Evolutionary conservation across 371 early-diverging fungal species (phyloP).

Genomic region (Mucor plumbeus): DNA sequence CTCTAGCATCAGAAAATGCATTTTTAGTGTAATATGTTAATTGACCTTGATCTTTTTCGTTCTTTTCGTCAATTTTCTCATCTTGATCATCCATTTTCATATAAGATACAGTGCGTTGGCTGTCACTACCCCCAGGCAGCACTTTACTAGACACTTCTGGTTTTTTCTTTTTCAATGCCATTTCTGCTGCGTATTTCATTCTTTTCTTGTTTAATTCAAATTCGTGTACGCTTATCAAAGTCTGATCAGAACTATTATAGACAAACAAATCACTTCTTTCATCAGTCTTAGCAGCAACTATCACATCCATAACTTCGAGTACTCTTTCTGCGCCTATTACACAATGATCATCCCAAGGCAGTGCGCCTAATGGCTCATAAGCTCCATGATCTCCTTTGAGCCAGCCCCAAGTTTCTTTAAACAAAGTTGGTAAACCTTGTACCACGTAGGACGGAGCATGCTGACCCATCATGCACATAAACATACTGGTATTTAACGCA

Average conservation of each 20-base stretch:
- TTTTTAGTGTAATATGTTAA: slow-evolving; percentile 29
- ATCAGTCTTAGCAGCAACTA: slow-evolving; percentile 10
- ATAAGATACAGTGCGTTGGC: not conserved
- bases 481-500: slow-evolving; percentile 40
- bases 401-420: slow-evolving; percentile 39
- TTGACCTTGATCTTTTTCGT: slow-evolving; percentile 8
- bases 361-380: not conserved
- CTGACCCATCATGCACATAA: slow-evolving; percentile 38
- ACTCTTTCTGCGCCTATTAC: slow-evolving; percentile 21
- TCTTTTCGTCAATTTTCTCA: not conserved
- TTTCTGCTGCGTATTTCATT: not conserved
- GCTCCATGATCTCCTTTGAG: slow-evolving; percentile 29
- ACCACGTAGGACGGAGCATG: slow-evolving; percentile 42
- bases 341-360: slow-evolving; percentile 22
- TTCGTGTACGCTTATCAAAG: slow-evolving; percentile 19
- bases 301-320: slow-evolving; percentile 16
- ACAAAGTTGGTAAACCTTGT: slow-evolving; percentile 38
- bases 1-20: slow-evolving; percentile 23
- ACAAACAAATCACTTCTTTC: slow-evolving; percentile 21
- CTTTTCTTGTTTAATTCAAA: not conserved
- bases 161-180: not conserved
- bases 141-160: not conserved
- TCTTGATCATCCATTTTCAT: not conserved
- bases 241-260: slow-evolving; percentile 19
- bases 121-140: not conserved